phyloP scores from a whole-genome alignment of 495 filamentous ascomycete genomes.

The Aspergillus campestris region DNA sequence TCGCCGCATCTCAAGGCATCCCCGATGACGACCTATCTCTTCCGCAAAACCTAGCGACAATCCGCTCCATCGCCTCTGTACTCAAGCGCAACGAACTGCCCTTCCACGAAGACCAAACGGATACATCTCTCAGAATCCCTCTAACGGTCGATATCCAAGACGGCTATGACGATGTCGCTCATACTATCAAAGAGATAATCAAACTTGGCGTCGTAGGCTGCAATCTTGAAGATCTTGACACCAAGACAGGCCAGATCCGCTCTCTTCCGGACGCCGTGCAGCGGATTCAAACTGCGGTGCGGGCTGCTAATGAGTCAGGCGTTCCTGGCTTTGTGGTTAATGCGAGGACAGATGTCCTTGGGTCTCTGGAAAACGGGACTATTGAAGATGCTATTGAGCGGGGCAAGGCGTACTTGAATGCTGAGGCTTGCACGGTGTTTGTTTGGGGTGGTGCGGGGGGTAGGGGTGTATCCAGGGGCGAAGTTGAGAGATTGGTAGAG shows the following conservation, averaged over 20 bases:
- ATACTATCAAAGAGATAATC: conserved; percentile 28
- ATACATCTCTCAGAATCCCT: conserved; percentile 10
- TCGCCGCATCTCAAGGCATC: conserved; percentile 34
- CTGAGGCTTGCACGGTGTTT: conserved; percentile 38
- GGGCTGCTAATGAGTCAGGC: conserved; percentile 26
- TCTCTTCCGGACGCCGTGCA: conserved; percentile 24
- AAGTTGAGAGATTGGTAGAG: conserved; percentile 28
- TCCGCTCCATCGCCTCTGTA: conserved; percentile 74
- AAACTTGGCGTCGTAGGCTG: conserved; percentile 40
- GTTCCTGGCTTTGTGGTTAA: conserved; percentile 44
- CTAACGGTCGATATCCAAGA: conserved; percentile 46
- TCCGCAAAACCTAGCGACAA: conserved; percentile 50
- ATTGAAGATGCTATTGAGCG: conserved; percentile 36
- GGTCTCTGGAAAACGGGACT: conserved; percentile 10
- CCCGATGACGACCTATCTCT: conserved; percentile 36
- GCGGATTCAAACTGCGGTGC: conserved; percentile 26
- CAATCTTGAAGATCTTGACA: conserved; percentile 44
- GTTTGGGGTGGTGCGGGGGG: conserved; percentile 36
- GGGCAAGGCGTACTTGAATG: conserved; percentile 36
- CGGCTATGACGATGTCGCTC: conserved; percentile 38
- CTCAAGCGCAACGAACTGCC: conserved; percentile 10
- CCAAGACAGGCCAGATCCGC: conserved; percentile 19
- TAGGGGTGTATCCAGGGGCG: conserved; percentile 22
- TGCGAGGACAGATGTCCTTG: conserved; percentile 36
- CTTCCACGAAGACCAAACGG: conserved; percentile 1